Evolutionary conservation across 2,329 filamentous ascomycete species (phyloP), one percentile per base, ranked within the genome.

Genomic region (Paramyrothecium sp.): DNA sequence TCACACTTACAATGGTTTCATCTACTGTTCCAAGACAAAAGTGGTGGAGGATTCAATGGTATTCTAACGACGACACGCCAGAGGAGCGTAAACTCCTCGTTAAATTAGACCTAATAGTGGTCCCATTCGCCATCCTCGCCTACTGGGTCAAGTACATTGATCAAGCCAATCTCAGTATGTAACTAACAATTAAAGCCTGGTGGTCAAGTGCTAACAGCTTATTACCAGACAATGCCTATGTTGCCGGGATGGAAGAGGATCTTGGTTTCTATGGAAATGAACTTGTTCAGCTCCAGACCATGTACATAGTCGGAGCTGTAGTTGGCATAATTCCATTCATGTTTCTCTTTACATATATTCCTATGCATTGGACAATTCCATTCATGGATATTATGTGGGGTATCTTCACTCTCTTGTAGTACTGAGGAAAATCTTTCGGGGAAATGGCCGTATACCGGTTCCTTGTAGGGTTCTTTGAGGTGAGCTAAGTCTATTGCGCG

Each of bases 141-240:
- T 84, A 84, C 59, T 85, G 81, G 78, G 75, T 80, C 49, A 84
- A 83, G 63, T 82, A 84, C 59, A 75, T 85, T 41, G 55, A 59
- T 34, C 80, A 84, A 60, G 71, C 78, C 3, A 84, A 84, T 55
- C 73, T 84, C 53, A 83, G 80, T 83, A 21, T 34, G 53, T 54
- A 16, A 13, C 48, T 17, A 4, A 17, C 33, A 38, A 47, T 53
- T n/a, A n/a, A n/a, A n/a, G n/a, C n/a, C n/a, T n/a, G n/a, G n/a
- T n/a, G n/a, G n/a, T n/a, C n/a, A n/a, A n/a, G n/a, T n/a, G n/a
- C n/a, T n/a, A n/a, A n/a, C n/a, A n/a, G 22, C 38, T 2, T 1
- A 7, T 7, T 33, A 2, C 0, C 44, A 81, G 79, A 81, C 59
- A 84, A 83, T 72, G 81, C 81, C 2, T 84, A 83, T 54, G 81